These are phyloP conservation scores for Candida manassasensis DNA, from an alignment of 805 yeast genomes.

Conservation along the genomic window DNA sequence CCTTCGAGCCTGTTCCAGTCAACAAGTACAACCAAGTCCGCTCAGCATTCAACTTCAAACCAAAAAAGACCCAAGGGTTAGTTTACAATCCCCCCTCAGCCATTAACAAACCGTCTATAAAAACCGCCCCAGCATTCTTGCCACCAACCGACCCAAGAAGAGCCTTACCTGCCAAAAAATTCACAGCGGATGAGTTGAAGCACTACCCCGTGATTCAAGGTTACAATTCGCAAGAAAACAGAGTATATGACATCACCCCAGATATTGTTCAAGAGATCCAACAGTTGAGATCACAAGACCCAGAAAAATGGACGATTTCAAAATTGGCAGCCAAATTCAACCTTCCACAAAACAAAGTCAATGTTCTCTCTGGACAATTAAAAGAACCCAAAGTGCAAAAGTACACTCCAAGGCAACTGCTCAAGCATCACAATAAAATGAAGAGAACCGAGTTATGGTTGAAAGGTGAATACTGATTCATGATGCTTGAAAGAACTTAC, in stretches of 20 bases:
- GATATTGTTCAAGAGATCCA: conserved; percentile 55
- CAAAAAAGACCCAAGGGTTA: conserved; percentile 53
- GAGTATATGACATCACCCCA: conserved; percentile 52
- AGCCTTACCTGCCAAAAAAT: conserved; percentile 27
- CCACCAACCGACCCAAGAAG: conserved; percentile 60
- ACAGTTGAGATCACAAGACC: conserved; percentile 51
- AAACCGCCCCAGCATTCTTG: conserved; percentile 68
- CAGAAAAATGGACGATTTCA: conserved; percentile 58
- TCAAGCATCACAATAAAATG: conserved; percentile 39
- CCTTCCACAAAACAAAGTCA: conserved; percentile 3
- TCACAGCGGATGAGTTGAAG: conserved; percentile 28
- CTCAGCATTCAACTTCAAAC: conserved; percentile 64
- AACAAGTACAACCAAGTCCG: conserved; percentile 55
- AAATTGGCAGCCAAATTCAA: conserved; percentile 56
- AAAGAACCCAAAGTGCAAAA: conserved; percentile 21
- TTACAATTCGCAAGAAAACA: conserved; percentile 32
- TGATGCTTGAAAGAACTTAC: too few relatives aligned
- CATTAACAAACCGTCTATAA: conserved; percentile 35
- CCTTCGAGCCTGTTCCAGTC: conserved; percentile 39
- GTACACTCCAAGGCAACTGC: conserved; percentile 19
- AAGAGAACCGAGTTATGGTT: conserved; percentile 64
- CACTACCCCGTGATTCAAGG: conserved; percentile 38
- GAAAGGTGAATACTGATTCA: conserved; percentile 47
- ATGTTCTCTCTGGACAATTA: conserved; percentile 5
- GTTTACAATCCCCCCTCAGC: conserved; percentile 60